These are phyloP conservation scores for Ordospora colligata DNA, from an alignment of 371 early-diverging fungal genomes.

Conservation along the genomic window DNA sequence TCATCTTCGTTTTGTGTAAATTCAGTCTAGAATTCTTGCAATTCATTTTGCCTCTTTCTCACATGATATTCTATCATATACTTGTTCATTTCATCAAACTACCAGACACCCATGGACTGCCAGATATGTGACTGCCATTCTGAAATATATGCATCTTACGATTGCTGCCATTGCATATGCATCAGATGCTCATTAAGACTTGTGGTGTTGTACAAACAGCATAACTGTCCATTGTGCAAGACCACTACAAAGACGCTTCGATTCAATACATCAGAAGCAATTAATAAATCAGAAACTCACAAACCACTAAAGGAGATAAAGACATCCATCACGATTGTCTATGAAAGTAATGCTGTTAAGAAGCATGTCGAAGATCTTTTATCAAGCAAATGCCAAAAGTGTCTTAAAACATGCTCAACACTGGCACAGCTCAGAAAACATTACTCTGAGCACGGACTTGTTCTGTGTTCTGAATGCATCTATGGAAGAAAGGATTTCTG, in stretches of 20 bases:
- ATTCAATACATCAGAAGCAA: background rate
- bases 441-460: slow-evolving; percentile 45
- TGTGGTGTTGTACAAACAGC: slow-evolving; percentile 31
- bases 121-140: slow-evolving; percentile 25
- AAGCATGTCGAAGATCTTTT: slow-evolving; percentile 34
- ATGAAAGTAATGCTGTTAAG: slow-evolving; percentile 25
- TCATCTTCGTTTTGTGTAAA: slow-evolving; percentile 30
- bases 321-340: background rate
- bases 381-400: slow-evolving; percentile 43
- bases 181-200: slow-evolving; percentile 35
- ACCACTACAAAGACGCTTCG: background rate
- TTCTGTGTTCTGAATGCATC: slow-evolving; percentile 54
- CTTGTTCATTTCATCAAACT: background rate
- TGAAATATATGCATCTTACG: slow-evolving; percentile 24
- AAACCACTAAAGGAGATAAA: background rate
- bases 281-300: background rate
- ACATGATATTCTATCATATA: background rate
- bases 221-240: slow-evolving; percentile 44
- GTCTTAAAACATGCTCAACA: slow-evolving; percentile 33
- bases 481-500: slow-evolving; percentile 51
- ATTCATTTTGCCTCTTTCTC: too few species aligned
- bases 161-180: slow-evolving; percentile 48
- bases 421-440: slow-evolving; percentile 39
- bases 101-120: slow-evolving; percentile 44
- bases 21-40: too few species aligned